Base-by-base conservation (phyloP, 148 eudicot species). In the Simmondsia chinensis region DNA sequence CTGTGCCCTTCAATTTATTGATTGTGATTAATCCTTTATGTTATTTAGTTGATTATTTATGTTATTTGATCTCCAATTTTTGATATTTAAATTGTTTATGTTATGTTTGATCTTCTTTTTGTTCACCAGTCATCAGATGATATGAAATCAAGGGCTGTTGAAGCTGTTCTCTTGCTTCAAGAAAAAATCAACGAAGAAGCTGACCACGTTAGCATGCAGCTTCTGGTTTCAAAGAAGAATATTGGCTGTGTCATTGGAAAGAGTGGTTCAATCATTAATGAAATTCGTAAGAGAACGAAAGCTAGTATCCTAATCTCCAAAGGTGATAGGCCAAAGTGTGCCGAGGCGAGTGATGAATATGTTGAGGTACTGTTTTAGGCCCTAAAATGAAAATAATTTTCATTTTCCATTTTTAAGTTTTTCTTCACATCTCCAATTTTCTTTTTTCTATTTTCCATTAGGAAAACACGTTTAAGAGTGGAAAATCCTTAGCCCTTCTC, bases 171-270 rank as follows among this genome's bases (percentile, higher is more conserved):
- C 2, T 66, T 89, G 62, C 91, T 89, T 38, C 95, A 89, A 72
- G 88, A 70, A 52, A 81, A 85, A 70, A 89, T 89, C 70, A 89
- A 84, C 56, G 88, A 85, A 43, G 95, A 74, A 69, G 88, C 67
- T 46, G 82, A 89, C 20, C 59, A 38, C 39, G 77, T 72, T 15
- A 63, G 65, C 22, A 62, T 85, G 23, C 61, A 79, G 25, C 73
- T 91, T 20, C 88, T 85, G 30, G 68, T 91, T 43, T 74, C 95
- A 14, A 70, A 83, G 21, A 85, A 69, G 67, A 76, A 72, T 50
- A 91, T 91, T 57, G 95, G 99, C 9, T 82, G 94, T 57, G 64
- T 91, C 22, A 85, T 91, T 56, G 99, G 99, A 22, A 91, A 63
- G 73, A 60, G 79, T 66, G 97, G 97, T 27, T 82, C 95, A 21